phyloP scores from a whole-genome alignment of 1,284 basidiomycete species.

The Moesziomyces globuligerus region DNA sequence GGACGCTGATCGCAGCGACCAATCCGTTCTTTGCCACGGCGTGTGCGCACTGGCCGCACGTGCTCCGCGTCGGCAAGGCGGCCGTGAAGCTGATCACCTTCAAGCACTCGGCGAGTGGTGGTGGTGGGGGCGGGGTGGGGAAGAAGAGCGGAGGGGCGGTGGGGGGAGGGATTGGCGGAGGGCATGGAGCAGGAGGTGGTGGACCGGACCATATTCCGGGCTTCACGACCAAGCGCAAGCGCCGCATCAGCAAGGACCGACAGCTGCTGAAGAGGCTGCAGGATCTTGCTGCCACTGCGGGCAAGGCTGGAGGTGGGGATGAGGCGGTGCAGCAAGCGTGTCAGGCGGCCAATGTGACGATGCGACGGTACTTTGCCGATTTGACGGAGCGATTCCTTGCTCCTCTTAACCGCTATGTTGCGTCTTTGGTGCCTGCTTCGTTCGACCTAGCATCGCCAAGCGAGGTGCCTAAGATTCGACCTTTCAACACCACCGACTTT shows the following conservation, averaged over 20 bases:
- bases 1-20: conserved; percentile 87
- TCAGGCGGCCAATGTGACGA: conserved; percentile 68
- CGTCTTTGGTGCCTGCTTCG: conserved; percentile 70
- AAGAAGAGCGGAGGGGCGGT: conserved; percentile 14
- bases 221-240: conserved; percentile 78
- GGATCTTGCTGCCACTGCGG: conserved; percentile 36
- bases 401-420: conserved; percentile 91
- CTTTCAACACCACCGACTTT: conserved; percentile 83
- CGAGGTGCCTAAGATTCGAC: conserved; percentile 68
- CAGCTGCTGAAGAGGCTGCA: conserved; percentile 75
- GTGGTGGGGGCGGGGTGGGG: conserved; percentile 1
- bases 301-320: conserved; percentile 57
- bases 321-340: conserved; percentile 9
- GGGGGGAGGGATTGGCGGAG: conserved; percentile 71
- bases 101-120: conserved; percentile 24
- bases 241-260: conserved; percentile 86
- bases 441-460: conserved; percentile 51
- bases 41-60: conserved; percentile 91
- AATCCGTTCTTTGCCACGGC: conserved; percentile 92
- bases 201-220: conserved; percentile 58
- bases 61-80: conserved; percentile 73
- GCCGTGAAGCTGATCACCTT: conserved; percentile 43
- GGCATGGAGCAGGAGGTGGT: conserved; percentile 69
- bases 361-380: conserved; percentile 86
- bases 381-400: conserved; percentile 89